Conservation (phyloP, 768 basidiomycete genomes). For the Russula abietina region DNA sequence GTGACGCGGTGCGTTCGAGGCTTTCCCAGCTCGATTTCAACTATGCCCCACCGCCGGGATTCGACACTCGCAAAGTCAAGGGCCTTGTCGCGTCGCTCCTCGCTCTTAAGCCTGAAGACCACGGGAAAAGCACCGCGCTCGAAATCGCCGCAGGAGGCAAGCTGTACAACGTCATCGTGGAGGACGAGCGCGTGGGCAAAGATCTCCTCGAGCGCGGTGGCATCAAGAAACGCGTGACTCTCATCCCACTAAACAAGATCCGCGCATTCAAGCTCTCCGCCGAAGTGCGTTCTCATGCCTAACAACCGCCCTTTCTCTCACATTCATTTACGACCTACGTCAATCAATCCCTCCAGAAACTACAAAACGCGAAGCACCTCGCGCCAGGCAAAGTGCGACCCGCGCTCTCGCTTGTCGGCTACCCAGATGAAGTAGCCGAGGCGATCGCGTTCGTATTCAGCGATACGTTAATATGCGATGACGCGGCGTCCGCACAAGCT, state of each 20-base stretch:
- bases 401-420: conserved; percentile 86
- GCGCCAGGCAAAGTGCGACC: conserved; percentile 77
- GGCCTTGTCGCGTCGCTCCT: conserved; percentile 91
- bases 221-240: conserved; percentile 83
- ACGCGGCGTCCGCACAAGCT: conserved; percentile 76
- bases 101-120: conserved; percentile 60
- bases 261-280: conserved; percentile 48
- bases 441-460: conserved; percentile 95
- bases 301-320: neutral
- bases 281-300: conserved; percentile 36
- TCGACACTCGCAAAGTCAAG: conserved; percentile 82
- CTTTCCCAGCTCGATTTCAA: conserved; percentile 76
- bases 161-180: conserved; percentile 90
- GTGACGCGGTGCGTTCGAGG: conserved; percentile 60
- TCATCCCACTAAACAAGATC: conserved; percentile 94
- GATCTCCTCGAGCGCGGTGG: conserved; percentile 71
- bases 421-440: conserved; percentile 69
- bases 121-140: conserved; percentile 78
- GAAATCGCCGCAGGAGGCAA: conserved; percentile 89
- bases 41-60: conserved; percentile 73
- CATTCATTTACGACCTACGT: neutral
- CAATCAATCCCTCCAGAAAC: conserved; percentile 48
- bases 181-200: conserved; percentile 84
- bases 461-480: conserved; percentile 86
- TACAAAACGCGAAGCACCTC: conserved; percentile 60